Evolutionary conservation across 164 flowering plant genomes (phyloP).

Genomic region (Buxus sempervirens): DNA sequence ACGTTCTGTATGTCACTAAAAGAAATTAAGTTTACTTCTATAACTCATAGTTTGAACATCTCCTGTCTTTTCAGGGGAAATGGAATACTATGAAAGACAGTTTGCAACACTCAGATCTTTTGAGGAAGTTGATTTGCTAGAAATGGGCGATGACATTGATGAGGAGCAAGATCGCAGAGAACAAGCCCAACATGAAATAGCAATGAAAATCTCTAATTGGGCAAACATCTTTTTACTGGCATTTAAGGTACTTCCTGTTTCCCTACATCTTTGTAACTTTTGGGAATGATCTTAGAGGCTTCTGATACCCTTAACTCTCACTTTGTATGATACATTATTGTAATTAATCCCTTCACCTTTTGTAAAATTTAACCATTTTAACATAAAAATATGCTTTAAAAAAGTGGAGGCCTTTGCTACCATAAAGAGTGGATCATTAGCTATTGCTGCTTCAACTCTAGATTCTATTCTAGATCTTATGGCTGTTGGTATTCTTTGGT

Average conservation of each 20-base stretch:
- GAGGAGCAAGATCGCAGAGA: constrained; percentile 36
- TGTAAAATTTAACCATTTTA: neutral
- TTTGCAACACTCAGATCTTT: constrained; percentile 60
- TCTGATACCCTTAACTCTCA: too few relatives aligned
- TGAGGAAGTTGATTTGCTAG: constrained; percentile 56
- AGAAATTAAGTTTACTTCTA: too few relatives aligned
- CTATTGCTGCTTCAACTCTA: constrained; percentile 97
- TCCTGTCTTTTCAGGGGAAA: constrained; percentile 49
- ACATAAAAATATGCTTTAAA: neutral
- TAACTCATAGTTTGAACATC: neutral
- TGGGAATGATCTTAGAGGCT: too few relatives aligned
- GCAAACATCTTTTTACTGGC: constrained; percentile 53
- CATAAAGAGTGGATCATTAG: constrained; percentile 80
- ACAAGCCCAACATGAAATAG: constrained; percentile 58
- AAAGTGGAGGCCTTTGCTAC: constrained; percentile 77
- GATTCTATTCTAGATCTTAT: constrained; percentile 94
- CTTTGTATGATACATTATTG: neutral
- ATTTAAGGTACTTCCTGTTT: constrained; percentile 39
- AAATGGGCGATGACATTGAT: constrained; percentile 10
- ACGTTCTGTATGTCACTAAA: too few relatives aligned
- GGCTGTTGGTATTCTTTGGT: constrained; percentile 99
- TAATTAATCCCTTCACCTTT: neutral
- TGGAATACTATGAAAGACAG: constrained; percentile 61
- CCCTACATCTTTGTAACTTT: neutral
- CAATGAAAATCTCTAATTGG: constrained; percentile 64